Evolutionary conservation across 768 basidiomycete species (phyloP), one percentile per base, ranked within the genome.

Genomic region (Serpula lacrymans): DNA sequence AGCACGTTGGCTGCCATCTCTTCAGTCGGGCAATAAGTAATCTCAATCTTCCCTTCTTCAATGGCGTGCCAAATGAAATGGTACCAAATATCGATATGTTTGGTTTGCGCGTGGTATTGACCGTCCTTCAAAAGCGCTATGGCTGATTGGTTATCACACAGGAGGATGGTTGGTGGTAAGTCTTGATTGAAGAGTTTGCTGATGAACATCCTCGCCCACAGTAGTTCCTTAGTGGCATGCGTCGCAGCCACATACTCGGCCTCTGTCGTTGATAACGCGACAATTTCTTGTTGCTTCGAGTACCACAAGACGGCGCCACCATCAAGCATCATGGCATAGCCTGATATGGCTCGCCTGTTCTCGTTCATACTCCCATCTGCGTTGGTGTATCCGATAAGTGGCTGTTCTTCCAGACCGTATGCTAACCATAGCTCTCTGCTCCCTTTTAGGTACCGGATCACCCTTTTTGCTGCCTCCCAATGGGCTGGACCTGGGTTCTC

Each of bases 1-100:
- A 74, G 59, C 7, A 67, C 52, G 48, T 73, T 69, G 1, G 70
- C 65, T 9, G 53, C 34, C 45, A 65, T 70, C 21, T 66, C 51
- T 0, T 35, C 28, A 0, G 67, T 64, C 2, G 64, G 57, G 17
- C 63, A 47, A 50, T 65, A 65, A 5, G 24, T 7, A 5, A 65
- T 36, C 2, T 32, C 21, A 20, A 71, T 44, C 2, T 46, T 43
- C 4, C 47, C 48, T 13, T 54, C 46, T 1, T 45, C 34, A 18
- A 63, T 42, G 21, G 60, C 48, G 21, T 68, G 45, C 6, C 59
- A 57, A 37, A 72, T 62, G 49, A 62, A 67, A 40, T 71, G 69
- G 42, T 68, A 56, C 28, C 46, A 34, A 41, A 63, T 45, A 32
- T 65, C 58, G 39, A 70, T 69, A 51, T 70, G 69, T 38, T 69